phyloP scores from a whole-genome alignment of 148 eudicot genomes.

The Cornus florida region DNA sequence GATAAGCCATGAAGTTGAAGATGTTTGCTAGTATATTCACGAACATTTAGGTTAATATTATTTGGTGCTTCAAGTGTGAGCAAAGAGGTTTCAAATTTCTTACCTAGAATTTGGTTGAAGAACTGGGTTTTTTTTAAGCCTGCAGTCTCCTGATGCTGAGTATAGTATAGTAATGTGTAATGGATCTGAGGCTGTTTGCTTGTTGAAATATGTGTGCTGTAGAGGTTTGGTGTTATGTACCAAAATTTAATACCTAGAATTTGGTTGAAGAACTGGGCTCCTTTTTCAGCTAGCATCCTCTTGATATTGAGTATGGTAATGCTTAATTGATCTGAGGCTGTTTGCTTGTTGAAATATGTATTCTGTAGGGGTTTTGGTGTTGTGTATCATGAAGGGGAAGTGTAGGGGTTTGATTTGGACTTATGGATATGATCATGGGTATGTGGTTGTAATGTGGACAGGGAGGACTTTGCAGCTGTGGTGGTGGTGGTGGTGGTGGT shows the following conservation, averaged over 20 bases:
- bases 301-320: conserved; percentile 16
- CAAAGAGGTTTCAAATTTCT: conserved; percentile 7
- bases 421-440: conserved; percentile 30
- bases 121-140: neutral
- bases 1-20: neutral
- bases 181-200: conserved; percentile 36
- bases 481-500: conserved; percentile 35
- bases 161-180: neutral
- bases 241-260: too few species aligned
- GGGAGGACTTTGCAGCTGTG: conserved; percentile 66
- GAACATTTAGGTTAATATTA: neutral
- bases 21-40: neutral
- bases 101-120: conserved; percentile 17
- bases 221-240: conserved; percentile 1
- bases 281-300: conserved; percentile 4
- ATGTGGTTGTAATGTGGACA: conserved; percentile 65
- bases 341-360: conserved; percentile 27
- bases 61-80: conserved; percentile 2
- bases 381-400: conserved; percentile 33
- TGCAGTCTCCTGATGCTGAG: conserved; percentile 22
- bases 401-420: conserved; percentile 38
- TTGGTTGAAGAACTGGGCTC: conserved; percentile 13
- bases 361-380: conserved; percentile 38
- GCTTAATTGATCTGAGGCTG: conserved; percentile 33
- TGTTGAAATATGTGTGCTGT: conserved; percentile 30